Conservation (phyloP, 441 rosid species). For the Gossypium davidsonii region DNA sequence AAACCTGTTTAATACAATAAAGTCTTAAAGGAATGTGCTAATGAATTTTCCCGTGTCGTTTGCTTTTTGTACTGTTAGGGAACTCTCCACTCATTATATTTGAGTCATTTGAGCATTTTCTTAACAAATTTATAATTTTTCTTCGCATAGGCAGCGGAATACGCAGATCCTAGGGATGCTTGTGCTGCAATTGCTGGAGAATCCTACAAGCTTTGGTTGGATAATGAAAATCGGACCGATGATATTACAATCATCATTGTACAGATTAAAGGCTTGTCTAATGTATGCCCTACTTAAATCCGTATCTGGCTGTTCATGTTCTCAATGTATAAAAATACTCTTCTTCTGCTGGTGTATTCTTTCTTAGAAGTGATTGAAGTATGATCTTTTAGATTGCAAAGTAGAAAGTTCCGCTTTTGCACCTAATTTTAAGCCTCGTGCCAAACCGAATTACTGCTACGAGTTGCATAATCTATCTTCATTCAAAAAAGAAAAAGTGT, state of each 20-base stretch:
- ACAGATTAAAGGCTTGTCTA: slow-evolving; percentile 52
- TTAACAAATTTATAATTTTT: slow-evolving; percentile 9
- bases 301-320: slow-evolving; percentile 3
- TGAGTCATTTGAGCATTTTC: neutral
- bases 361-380: neutral
- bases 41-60: neutral
- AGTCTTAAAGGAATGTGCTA: neutral
- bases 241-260: slow-evolving; percentile 90
- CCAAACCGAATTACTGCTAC: neutral
- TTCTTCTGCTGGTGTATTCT: neutral
- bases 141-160: slow-evolving; percentile 52
- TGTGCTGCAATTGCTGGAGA: slow-evolving; percentile 86
- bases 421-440: neutral
- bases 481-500: neutral
- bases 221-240: slow-evolving; percentile 84
- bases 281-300: slow-evolving; percentile 32
- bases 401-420: neutral
- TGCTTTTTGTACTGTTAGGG: neutral
- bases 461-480: neutral
- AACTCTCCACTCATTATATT: neutral
- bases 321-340: neutral
- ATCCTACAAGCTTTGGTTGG: slow-evolving; percentile 88
- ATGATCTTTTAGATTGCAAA: neutral
- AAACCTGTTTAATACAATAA: neutral
- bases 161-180: slow-evolving; percentile 81